Base-by-base conservation (phyloP, 176 grass and related monocot genomes). In the Aegilops longissima region DNA sequence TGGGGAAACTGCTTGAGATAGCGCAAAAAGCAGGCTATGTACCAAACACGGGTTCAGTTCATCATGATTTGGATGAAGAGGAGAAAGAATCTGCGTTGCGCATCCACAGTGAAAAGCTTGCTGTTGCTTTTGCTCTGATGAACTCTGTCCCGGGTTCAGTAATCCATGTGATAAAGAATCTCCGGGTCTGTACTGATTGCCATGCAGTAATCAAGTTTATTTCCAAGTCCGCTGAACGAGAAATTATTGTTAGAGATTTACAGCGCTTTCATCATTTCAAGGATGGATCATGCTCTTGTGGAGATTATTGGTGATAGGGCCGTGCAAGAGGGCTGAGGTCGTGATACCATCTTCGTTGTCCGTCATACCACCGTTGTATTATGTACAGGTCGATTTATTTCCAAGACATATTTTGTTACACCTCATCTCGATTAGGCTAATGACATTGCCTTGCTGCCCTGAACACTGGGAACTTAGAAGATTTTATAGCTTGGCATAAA, bases 161-260 rank as follows among this genome's bases (percentile, higher is more conserved):
- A 66, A 92, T 98, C 80, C 89, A 98, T 86, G 81, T 98, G 39
- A 91, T 98, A 82, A 95, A 98, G 82, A 98, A 98, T 90, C 93
- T 98, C 4, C 87, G 93, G 10, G 83, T 98, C 30, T 98, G 95
- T 56, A 90, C 89, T 62, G 95, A 98, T 89, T 98, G 95, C 52
- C 95, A 98, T 70, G 76, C 64, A 56, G 93, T 87, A 82, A 91
- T 95, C 35, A 98, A 98, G 87, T 80, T 93, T 82, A 93, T 98
- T 66, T 36, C 90, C 21, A 93, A 93, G 87, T 61, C 95, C 79
- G 84, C 85, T 70, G 82, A 78, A 74, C 85, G 91, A 56, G 89
- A 93, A 88, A 93, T 98, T 85, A 68, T 95, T 30, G 70, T 98
- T 73, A 93, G 95, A 88, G 95, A 98, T 67, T 83, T 92, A 21